Evolutionary conservation across 441 rosid species (phyloP), one percentile per base, ranked within the genome.

Genomic region (Euphorbia neoarborescens): DNA sequence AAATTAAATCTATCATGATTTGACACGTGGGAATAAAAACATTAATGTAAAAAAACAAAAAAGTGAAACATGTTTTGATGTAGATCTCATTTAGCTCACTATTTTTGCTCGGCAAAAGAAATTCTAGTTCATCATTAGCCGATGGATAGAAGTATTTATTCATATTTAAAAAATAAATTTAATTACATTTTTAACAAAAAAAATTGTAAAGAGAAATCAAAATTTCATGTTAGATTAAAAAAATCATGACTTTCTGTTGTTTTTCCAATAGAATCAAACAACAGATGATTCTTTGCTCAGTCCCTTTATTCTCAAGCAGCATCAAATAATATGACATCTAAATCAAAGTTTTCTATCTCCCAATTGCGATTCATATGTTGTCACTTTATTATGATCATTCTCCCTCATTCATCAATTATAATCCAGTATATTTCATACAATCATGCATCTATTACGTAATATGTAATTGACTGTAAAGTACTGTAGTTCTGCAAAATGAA

Each of bases 391-490:
- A 19, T n/a, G 38, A 61, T 15, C 50, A 62, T 0, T 34, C 25
- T 58, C 40, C 59, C 48, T 42, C 14, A 8, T 42, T n/a, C 14
- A 13, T 7, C 12, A n/a, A 10, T 53, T 53, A 63, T 25, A 22
- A 42, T 44, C 44, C n/a, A 58, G 59, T 12, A 59, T 17, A 54
- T 27, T 0, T 9, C 40, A 69, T 28, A 27, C 40, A 13, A 48
- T 8, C 22, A 44, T 62, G 40, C 28, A 37, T 56, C 17, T 32
- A 11, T 38, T 10, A 67, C 44, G 32, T 10, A 37, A 20, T 25
- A 34, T 35, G 30, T 32, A 38, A 35, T 15, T 56, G 42, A 64
- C 28, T 37, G 67, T 38, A 53, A 66, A 71, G 40, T 53, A 57
- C n/a, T 11, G 37, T 46, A 17, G 54, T 30, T 59, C 48, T 27